A percentile compares a stretch with the other conserved stretches of the same genome.
Conservation (phyloP, 1,284 basidiomycete species). For the Tremellales sp. region DNA sequence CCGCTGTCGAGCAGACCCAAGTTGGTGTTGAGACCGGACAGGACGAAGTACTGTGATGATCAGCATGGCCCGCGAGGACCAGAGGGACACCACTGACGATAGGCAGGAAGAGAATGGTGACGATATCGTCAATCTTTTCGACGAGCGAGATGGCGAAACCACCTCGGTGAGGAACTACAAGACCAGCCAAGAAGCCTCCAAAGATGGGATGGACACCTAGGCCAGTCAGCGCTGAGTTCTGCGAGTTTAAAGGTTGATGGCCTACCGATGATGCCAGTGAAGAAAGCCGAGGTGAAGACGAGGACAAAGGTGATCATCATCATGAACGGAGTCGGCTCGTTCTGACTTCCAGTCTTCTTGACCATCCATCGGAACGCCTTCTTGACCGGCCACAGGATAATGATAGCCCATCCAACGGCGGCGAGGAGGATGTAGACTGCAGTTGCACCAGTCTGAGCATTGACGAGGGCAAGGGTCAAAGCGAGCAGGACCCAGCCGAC, state of each 20-base stretch:
- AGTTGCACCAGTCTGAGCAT: slow-evolving; percentile 57
- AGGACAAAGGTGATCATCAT: slow-evolving; percentile 73
- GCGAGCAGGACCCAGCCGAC: slow-evolving; percentile 66
- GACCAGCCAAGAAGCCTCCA: slow-evolving; percentile 78
- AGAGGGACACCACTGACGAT: slow-evolving; percentile 57
- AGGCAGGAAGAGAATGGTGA: slow-evolving; percentile 66
- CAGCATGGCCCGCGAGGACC: background rate
- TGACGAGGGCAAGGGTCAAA: slow-evolving; percentile 83
- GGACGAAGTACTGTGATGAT: slow-evolving; percentile 66
- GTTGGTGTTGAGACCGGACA: slow-evolving; percentile 79
- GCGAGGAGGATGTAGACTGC: slow-evolving; percentile 78
- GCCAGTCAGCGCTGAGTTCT: slow-evolving; percentile 1
- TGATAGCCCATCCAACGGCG: slow-evolving; percentile 74
- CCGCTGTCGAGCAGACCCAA: slow-evolving; percentile 70
- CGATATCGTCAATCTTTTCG: slow-evolving; percentile 73
- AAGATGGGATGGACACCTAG: slow-evolving; percentile 74
- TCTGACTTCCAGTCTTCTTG: slow-evolving; percentile 70
- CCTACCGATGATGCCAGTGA: slow-evolving; percentile 81
- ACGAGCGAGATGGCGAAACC: slow-evolving; percentile 74
- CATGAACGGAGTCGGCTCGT: slow-evolving; percentile 68
- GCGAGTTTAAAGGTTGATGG: slow-evolving; percentile 1
- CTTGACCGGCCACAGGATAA: slow-evolving; percentile 71
- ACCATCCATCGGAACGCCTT: slow-evolving; percentile 65
- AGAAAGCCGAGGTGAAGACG: slow-evolving; percentile 73
- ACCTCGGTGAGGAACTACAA: slow-evolving; percentile 83